phyloP scores from a whole-genome alignment of 2,329 filamentous ascomycete species.

The Emericellopsis cladophorae region DNA sequence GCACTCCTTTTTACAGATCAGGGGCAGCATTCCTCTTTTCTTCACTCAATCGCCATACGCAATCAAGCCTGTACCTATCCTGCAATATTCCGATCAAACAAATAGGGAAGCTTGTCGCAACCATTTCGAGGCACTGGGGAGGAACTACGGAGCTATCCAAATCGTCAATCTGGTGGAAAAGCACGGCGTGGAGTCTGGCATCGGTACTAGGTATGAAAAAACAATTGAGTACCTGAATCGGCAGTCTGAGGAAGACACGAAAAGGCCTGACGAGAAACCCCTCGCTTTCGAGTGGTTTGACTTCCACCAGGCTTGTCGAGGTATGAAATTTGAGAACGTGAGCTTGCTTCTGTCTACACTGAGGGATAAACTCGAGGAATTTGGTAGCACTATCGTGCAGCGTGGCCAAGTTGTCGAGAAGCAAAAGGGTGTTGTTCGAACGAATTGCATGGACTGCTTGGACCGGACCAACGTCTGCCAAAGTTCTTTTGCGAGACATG shows the following conservation, averaged over 20 bases:
- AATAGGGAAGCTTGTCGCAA: slow-evolving; percentile 68
- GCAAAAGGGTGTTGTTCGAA: slow-evolving; percentile 73
- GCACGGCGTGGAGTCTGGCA: slow-evolving; percentile 64
- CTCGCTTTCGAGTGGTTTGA: slow-evolving; percentile 87
- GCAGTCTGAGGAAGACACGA: slow-evolving; percentile 6
- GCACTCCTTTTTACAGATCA: slow-evolving; percentile 76
- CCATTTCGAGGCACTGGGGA: slow-evolving; percentile 61
- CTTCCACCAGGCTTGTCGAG: slow-evolving; percentile 82
- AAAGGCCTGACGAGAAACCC: not conserved
- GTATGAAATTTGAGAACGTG: slow-evolving; percentile 98
- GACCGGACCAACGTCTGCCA: slow-evolving; percentile 95
- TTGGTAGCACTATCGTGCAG: slow-evolving; percentile 55
- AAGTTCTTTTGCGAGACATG: slow-evolving; percentile 75
- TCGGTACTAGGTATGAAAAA: slow-evolving; percentile 67
- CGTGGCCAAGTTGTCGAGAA: slow-evolving; percentile 26
- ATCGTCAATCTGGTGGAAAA: slow-evolving; percentile 82
- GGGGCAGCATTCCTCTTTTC: slow-evolving; percentile 87
- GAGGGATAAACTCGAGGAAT: slow-evolving; percentile 50
- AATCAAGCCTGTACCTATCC: slow-evolving; percentile 71
- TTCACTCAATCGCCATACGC: slow-evolving; percentile 93
- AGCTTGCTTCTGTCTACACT: slow-evolving; percentile 63
- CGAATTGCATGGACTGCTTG: slow-evolving; percentile 97
- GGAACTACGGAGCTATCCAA: slow-evolving; percentile 65
- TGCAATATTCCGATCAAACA: slow-evolving; percentile 68
- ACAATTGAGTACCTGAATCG: slow-evolving; percentile 54